Base-by-base conservation (phyloP, 345 rosid species). In the Reutealis trisperma region DNA sequence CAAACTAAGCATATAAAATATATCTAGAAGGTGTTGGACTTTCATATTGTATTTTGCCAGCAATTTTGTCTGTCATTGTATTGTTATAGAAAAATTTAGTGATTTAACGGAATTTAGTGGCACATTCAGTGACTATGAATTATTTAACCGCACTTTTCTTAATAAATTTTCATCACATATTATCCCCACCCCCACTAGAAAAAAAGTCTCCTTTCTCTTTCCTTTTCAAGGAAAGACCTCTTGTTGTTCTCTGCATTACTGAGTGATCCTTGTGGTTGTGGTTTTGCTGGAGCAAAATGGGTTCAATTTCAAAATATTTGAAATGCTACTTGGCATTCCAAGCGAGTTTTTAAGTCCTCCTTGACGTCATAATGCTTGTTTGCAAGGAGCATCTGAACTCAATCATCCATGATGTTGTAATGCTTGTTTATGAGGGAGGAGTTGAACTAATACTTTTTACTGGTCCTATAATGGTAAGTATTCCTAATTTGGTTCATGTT, bases 401-500 rank as follows among this genome's bases (percentile, higher is more conserved):
- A 27, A 27, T 27, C 30, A 27, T 27, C 30, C 30, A 27, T 27
- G 30, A 27, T 27, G 30, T 27, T 37, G 41, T 5, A 37, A 2
- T 37, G 6, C 41, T 37, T 37, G 41, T 37, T 37, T 37, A 37
- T 37, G 6, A 37, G 41, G 41, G 41, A 37, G 41, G 41, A 37
- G 6, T 37, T 37, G 25, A 67, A 65, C 57, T 75, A 54, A 22
- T 54, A 6, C 8, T 49, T 18, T 18, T 30, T 51, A 64, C 59
- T 66, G 22, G 54, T 27, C 63, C 44, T 68, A 14, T 62, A 71
- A 41, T 61, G 44, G 24, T 57, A 25, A 52, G 27, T 61, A 34
- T 74, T 63, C 27, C 59, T 79, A 41, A 74, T 51, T 55, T 58
- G 25, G 32, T 74, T 75, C 12, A 42, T 66, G 8, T 76, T 71